Conservation (phyloP, 2,329 filamentous ascomycete species). For the Mollisiaceae sp. region DNA sequence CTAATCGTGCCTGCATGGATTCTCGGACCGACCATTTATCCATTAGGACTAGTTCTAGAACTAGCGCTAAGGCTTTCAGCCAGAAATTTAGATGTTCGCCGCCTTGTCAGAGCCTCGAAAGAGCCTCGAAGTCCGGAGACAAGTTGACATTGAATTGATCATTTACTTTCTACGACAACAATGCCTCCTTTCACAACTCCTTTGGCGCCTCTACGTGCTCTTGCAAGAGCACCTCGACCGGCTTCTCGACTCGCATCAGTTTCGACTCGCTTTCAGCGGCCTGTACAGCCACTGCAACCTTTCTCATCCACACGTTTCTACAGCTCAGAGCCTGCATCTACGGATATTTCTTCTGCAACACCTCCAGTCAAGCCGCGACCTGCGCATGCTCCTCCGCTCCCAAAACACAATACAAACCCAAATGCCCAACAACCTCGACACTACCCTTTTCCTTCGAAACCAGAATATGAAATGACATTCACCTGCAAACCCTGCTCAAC, state of each 20-base stretch:
- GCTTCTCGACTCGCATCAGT: background rate
- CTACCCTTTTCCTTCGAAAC: slow-evolving; percentile 42
- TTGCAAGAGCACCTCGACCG: background rate
- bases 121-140: background rate
- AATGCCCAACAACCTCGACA: slow-evolving; percentile 2
- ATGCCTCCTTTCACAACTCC: background rate
- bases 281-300: background rate
- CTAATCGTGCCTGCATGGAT: slow-evolving; percentile 3
- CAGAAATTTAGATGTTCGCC: slow-evolving; percentile 7
- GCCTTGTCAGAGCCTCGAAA: slow-evolving; percentile 8
- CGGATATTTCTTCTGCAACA: background rate
- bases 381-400: background rate
- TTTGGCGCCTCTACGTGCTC: background rate
- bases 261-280: background rate
- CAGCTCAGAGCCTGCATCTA: slow-evolving; percentile 12
- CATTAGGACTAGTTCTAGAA: slow-evolving; percentile 2
- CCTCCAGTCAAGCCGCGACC: background rate
- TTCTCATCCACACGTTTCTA: slow-evolving; percentile 1
- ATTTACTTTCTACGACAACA: background rate
- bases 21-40: slow-evolving; percentile 10
- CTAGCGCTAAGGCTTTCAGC: slow-evolving; percentile 5
- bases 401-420: background rate
- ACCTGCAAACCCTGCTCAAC: slow-evolving; percentile 86
- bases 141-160: background rate
- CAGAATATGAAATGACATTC: slow-evolving; percentile 86